phyloP scores from a whole-genome alignment of 2,329 filamentous ascomycete species.

The Calycina herbarum region DNA sequence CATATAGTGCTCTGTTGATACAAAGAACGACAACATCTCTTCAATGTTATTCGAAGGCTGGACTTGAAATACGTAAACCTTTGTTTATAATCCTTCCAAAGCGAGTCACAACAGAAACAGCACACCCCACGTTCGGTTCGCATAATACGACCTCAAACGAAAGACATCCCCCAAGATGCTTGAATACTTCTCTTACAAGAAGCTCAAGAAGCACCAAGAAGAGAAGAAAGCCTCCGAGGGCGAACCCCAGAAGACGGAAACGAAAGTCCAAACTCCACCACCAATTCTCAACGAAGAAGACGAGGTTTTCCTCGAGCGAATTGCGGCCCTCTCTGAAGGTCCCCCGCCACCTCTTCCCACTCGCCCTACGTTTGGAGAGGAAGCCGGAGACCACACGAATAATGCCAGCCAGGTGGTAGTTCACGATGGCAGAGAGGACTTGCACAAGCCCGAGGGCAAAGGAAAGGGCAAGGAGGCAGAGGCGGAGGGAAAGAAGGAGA shows the following conservation, averaged over 20 bases:
- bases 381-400: constrained; percentile 29
- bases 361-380: constrained; percentile 26
- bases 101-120: too few species aligned
- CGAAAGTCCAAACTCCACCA: constrained; percentile 22
- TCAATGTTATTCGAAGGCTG: background rate
- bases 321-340: constrained; percentile 49
- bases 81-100: too few species aligned
- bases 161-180: constrained; percentile 47
- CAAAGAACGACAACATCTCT: background rate
- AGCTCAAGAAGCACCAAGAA: constrained; percentile 59
- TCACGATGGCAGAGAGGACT: constrained; percentile 40
- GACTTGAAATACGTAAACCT: background rate
- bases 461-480: constrained; percentile 32
- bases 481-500: constrained; percentile 38
- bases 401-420: constrained; percentile 41
- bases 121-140: too few species aligned
- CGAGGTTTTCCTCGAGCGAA: constrained; percentile 56
- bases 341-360: constrained; percentile 54
- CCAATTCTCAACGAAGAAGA: constrained; percentile 57
- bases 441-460: constrained; percentile 5
- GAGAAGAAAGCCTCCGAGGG: constrained; percentile 43
- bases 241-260: constrained; percentile 45
- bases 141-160: background rate
- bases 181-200: constrained; percentile 63
- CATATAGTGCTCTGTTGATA: background rate